Base-by-base conservation (phyloP, 1,284 basidiomycete species). In the Pseudozyma tsukubaensis region DNA sequence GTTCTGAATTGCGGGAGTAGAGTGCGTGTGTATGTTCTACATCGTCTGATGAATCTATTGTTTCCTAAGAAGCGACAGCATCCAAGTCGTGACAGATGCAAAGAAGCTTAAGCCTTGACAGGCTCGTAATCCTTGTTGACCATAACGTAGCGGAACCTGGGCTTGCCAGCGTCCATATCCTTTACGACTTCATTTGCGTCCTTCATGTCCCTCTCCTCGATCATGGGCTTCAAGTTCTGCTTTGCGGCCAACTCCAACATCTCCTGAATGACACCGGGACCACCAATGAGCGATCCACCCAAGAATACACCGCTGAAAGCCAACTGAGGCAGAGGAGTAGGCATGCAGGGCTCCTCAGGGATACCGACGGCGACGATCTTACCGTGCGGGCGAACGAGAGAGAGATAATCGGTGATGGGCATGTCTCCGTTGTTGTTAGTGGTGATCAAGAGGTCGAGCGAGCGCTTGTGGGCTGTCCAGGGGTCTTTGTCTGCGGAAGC, bases 401-500 rank as follows among this genome's bases (percentile, higher is more conserved):
- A 76, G 48, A 87, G 73, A 80, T 85, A 86, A 18, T 75, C 75
- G 53, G 64, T 50, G 43, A 86, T 68, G 16, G 85, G 85, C 82
- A 86, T 85, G 47, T 85, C 78, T 37, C 42, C 40, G 75, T 83
- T 72, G 80, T 83, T 86, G 62, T 86, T 85, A 48, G 86, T 87
- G 59, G 81, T 79, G 64, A 87, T 77, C 77, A 87, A 85, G 32
- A 87, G 69, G 76, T 87, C 87, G 43, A 87, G 79, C 24, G 84
- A 77, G 34, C 84, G 76, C 50, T 61, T 61, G 80, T 86, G 81
- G 11, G 76, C 59, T 43, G 66, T 63, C 36, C 37, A 75, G 32
- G 59, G 59, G 50, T 78, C 59, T 24, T 76, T 55, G 55, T 75
- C 71, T 32, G 44, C 72, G 8, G 65, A 71, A 35, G 73, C 66